Evolutionary conservation across 257 asterid genomes (phyloP), one percentile per base, ranked within the genome.

Genomic region (Paulownia fortunei): DNA sequence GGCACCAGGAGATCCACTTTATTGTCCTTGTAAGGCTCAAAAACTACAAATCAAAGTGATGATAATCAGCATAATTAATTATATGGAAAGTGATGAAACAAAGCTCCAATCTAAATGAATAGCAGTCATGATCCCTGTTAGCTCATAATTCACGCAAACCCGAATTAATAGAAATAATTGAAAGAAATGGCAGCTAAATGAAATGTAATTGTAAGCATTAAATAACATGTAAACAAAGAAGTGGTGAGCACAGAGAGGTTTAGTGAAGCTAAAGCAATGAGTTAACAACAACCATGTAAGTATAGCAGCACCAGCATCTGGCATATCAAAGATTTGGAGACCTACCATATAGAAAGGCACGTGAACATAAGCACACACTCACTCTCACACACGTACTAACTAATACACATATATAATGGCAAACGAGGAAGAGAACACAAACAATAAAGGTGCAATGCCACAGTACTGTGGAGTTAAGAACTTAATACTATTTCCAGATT

Each of bases 11-110:
- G n/a, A n/a, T n/a, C n/a, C n/a, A n/a, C n/a, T n/a, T n/a, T n/a
- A n/a, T n/a, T n/a, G n/a, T n/a, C n/a, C n/a, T n/a, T n/a, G n/a
- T n/a, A n/a, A n/a, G n/a, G n/a, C n/a, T 86, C 94, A 80, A 91
- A 91, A 82, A 80, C 96, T 91, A 84, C 80, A 83, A 39, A 80
- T 60, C 37, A 72, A 79, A 63, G 76, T 37, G 24, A 7, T 21
- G 32, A 18, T 47, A 76, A 39, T 60, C 39, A 80, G 80, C 47
- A 55, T 47, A 64, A 60, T 58, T 13, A 8, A 42, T 39, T 0
- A 61, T 47, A 66, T 39, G 60, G 69, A 58, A 56, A 19, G 56
- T 52, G 32, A 41, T 13, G 16, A 30, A 6, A 8, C 19, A 63
- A 24, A 63, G n/a, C n/a, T n/a, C n/a, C n/a, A 65, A 51, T 24